Base-by-base conservation (phyloP, 2,329 filamentous ascomycete genomes). In the Ophiostoma tasmaniense region DNA sequence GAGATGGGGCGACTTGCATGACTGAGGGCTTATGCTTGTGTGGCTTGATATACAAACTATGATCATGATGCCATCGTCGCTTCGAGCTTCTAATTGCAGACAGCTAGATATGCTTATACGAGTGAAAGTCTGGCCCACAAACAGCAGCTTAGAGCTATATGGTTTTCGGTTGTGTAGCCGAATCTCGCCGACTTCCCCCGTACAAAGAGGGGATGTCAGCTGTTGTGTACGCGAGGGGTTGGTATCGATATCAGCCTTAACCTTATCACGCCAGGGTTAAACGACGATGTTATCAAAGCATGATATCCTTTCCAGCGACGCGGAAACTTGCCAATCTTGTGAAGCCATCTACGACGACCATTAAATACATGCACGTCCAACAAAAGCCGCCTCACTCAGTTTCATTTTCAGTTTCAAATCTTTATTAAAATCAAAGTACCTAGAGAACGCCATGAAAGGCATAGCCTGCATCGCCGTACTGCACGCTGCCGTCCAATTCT, bases 171-270 rank as follows among this genome's bases (percentile, higher is more conserved):
- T 33, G 64, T 42, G 70, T 72, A 73, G 71, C 72, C 72, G 72
- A 73, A 70, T 69, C 64, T 70, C 72, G 55, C 67, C 71, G 71
- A 71, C 69, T 70, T 73, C 70, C 71, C 71, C 71, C 72, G 71
- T 61, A 17, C 25, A 61, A 30, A 61, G 55, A 61, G 55, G 33
- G 28, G n/a, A 22, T 42, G 6, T 2, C n/a, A 22, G 62, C 61
- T 64, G 30, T 2, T 37, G 7, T 11, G 14, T 2, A n/a, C n/a
- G 39, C 35, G 52, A 39, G n/a, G 42, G 42, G 17, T 45, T 7
- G 20, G 42, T 45, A 39, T 10, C 3, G 4, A 35, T 35, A 42
- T 42, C 39, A 42, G n/a, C n/a, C n/a, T n/a, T n/a, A n/a, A 20
- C 14, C 11, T 45, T 45, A 45, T 6, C 17, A 20, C 42, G 42